Percentiles rank a stretch among this genome's conserved stretches.
Evolutionary conservation across 2,329 filamentous ascomycete species (phyloP).

Genomic region (Verticillium longisporum): DNA sequence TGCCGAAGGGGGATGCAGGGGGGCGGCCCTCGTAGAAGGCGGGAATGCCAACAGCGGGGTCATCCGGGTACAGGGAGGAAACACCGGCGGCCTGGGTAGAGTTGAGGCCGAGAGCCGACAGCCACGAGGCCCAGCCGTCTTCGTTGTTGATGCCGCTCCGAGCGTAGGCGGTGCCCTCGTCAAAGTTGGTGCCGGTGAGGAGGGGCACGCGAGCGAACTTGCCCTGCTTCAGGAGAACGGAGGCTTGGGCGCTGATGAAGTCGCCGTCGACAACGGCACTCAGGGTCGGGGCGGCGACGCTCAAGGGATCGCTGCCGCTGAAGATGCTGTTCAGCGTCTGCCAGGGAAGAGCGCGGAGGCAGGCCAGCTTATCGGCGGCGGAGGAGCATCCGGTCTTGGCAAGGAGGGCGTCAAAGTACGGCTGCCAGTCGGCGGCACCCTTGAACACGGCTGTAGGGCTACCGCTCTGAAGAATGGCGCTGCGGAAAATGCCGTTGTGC

Average conservation of each 20-base stretch:
- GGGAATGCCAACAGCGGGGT: constrained; percentile 40
- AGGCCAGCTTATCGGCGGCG: constrained; percentile 17
- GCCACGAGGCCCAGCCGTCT: constrained; percentile 38
- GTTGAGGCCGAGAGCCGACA: constrained; percentile 19
- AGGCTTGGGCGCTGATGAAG: constrained; percentile 33
- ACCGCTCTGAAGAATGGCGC: constrained; percentile 43
- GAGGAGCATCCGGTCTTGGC: constrained; percentile 7
- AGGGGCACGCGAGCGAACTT: constrained; percentile 59
- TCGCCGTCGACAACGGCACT: constrained; percentile 26
- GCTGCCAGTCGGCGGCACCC: constrained; percentile 12
- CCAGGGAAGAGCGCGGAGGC: constrained; percentile 23
- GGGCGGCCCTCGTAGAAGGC: constrained; percentile 27
- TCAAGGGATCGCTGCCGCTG: constrained; percentile 12
- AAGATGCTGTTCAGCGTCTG: constrained; percentile 21
- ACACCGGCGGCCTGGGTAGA: constrained; percentile 24
- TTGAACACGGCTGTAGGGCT: constrained; percentile 20
- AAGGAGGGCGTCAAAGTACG: constrained; percentile 11
- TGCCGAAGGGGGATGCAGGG: constrained; percentile 23
- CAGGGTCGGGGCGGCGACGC: constrained; percentile 15
- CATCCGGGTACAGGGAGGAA: constrained; percentile 41
- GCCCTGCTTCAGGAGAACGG: constrained; percentile 46
- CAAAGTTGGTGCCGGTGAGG: constrained; percentile 56
- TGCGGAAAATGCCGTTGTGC: constrained; percentile 47
- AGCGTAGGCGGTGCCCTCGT: constrained; percentile 55
- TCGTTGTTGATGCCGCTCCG: constrained; percentile 46